Conservation (phyloP, 371 early-diverging fungal species). For the Thermomucor indicae-seudaticae region DNA sequence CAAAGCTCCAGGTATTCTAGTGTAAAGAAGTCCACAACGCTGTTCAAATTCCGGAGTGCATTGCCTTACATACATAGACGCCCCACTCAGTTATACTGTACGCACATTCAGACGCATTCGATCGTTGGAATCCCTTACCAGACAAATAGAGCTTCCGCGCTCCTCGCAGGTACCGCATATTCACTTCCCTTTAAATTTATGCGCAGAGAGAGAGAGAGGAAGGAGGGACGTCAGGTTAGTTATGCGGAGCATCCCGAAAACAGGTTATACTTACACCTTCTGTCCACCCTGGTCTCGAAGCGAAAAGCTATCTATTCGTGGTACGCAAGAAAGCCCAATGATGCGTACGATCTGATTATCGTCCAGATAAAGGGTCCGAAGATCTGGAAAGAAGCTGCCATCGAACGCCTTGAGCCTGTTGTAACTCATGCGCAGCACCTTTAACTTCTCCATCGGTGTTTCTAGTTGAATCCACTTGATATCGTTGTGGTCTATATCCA, state of each 20-base stretch:
- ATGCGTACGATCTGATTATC: conserved; percentile 46
- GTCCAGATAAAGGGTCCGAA: conserved; percentile 49
- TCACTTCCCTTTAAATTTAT: conserved; percentile 45
- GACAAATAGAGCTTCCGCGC: conserved; percentile 52
- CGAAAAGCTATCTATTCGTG: conserved; percentile 46
- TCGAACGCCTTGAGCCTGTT: conserved; percentile 48
- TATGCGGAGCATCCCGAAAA: no score
- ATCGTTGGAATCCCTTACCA: no score
- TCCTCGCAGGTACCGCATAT: conserved; percentile 42
- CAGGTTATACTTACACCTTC: conserved; percentile 25
- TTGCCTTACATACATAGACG: conserved; percentile 30
- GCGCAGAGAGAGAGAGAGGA: no score
- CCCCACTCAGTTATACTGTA: no score
- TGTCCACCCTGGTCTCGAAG: conserved; percentile 52
- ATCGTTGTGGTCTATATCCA: conserved; percentile 42
- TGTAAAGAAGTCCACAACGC: conserved; percentile 41
- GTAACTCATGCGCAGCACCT: conserved; percentile 40
- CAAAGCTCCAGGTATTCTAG: conserved; percentile 53
- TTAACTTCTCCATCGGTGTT: conserved; percentile 32
- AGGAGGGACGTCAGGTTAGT: no score
- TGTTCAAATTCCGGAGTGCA: conserved; percentile 27
- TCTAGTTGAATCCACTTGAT: conserved; percentile 37
- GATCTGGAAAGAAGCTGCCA: conserved; percentile 40
- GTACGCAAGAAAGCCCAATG: conserved; percentile 32
- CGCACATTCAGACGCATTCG: neutral